These are phyloP conservation scores for Zalaria obscura DNA, from an alignment of 2,329 filamentous ascomycete species.

Conservation along the genomic window DNA sequence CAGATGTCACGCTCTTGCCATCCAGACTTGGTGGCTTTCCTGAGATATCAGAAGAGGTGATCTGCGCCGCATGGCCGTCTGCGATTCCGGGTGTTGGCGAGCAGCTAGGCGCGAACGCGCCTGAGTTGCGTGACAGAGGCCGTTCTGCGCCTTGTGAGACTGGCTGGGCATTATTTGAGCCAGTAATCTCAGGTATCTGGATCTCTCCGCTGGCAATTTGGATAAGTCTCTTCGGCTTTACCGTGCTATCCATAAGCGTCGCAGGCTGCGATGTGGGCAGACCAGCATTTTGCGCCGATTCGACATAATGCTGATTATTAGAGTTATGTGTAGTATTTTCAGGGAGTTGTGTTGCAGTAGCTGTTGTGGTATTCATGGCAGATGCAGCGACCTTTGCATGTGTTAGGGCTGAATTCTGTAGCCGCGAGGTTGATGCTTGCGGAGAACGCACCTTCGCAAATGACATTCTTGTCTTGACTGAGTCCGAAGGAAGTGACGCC, in stretches of 20 bases:
- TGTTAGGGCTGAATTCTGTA: slow-evolving; percentile 7
- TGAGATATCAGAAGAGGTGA: slow-evolving; percentile 42
- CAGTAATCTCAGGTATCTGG: slow-evolving; percentile 6
- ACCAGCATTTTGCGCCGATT: background rate
- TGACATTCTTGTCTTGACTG: slow-evolving; percentile 39
- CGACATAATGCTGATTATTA: background rate
- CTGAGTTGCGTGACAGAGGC: slow-evolving; percentile 11
- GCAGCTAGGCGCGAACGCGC: slow-evolving; percentile 6
- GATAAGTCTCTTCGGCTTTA: slow-evolving; percentile 11
- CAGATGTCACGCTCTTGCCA: slow-evolving; percentile 86
- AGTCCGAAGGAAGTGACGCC: slow-evolving; percentile 17
- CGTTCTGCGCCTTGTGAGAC: slow-evolving; percentile 3
- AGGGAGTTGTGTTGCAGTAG: background rate
- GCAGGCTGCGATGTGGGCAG: background rate
- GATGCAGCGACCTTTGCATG: slow-evolving; percentile 24
- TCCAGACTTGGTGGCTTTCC: slow-evolving; percentile 84
- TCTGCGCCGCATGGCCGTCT: slow-evolving; percentile 30
- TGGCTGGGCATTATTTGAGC: background rate
- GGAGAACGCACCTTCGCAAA: slow-evolving; percentile 56
- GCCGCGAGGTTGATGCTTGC: background rate
- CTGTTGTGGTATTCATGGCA: slow-evolving; percentile 16
- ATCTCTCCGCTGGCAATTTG: slow-evolving; percentile 7
- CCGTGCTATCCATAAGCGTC: background rate
- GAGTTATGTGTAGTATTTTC: background rate
- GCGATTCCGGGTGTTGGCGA: slow-evolving; percentile 7